Evolutionary conservation across 306 rosid genomes (phyloP).

Genomic region (Cicer arietinum): DNA sequence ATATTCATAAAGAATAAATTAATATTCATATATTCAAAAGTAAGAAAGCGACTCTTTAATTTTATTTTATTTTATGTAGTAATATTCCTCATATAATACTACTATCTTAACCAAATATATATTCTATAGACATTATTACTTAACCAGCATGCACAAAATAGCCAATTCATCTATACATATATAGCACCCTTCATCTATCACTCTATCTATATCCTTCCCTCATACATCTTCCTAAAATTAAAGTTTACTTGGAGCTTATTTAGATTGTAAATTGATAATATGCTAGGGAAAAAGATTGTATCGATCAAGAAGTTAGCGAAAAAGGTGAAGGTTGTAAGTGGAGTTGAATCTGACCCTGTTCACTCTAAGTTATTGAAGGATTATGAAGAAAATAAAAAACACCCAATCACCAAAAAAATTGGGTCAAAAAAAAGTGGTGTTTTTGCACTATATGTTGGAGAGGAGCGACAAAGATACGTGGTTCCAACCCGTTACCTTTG

Average conservation of each 20-base stretch:
- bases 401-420: not conserved
- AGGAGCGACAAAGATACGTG: constrained; percentile 68
- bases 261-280: not conserved
- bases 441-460: constrained; percentile 78
- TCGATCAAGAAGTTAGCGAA: constrained; percentile 64
- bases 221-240: not conserved
- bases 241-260: not conserved
- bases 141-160: constrained; percentile 9
- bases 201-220: not conserved
- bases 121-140: constrained; percentile 19
- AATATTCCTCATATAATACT: not conserved
- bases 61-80: not conserved
- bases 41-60: constrained; percentile 28
- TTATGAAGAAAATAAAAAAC: constrained; percentile 36
- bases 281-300: constrained; percentile 66
- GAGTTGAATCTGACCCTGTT: constrained; percentile 34
- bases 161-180: not conserved
- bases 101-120: not conserved
- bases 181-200: not conserved
- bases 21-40: constrained; percentile 6
- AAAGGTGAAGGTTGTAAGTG: constrained; percentile 55
- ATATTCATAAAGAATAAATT: constrained; percentile 10
- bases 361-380: constrained; percentile 51
- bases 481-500: constrained; percentile 69
- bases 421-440: constrained; percentile 60